These are phyloP conservation scores for Vitis hybrid DNA, from an alignment of 177 flowering plant species.

Conservation along the genomic window DNA sequence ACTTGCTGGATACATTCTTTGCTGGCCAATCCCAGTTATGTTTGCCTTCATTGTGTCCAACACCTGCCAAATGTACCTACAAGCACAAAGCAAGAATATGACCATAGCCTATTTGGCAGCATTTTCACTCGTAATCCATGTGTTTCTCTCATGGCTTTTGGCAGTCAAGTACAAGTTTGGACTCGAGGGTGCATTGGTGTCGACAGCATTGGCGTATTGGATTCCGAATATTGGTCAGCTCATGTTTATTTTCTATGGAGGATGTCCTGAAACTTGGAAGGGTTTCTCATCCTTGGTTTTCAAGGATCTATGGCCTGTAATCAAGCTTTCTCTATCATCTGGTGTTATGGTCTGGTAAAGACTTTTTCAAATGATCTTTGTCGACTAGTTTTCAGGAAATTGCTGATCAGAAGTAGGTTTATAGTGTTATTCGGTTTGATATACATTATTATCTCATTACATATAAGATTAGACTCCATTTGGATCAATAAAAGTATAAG, in stretches of 20 bases:
- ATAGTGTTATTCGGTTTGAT: too few relatives aligned
- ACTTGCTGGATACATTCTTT: slow-evolving; percentile 31
- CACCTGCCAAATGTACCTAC: slow-evolving; percentile 59
- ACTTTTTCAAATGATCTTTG: too few relatives aligned
- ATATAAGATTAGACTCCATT: too few relatives aligned
- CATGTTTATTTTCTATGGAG: slow-evolving; percentile 34
- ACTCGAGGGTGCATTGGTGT: slow-evolving; percentile 42
- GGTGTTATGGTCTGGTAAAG: slow-evolving; percentile 60
- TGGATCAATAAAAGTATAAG: too few relatives aligned
- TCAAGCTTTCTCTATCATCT: too few relatives aligned
- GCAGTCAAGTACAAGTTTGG: slow-evolving; percentile 37
- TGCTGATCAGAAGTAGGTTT: too few relatives aligned
- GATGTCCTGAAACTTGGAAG: slow-evolving; percentile 65
- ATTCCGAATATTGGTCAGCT: slow-evolving; percentile 48
- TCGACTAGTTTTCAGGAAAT: too few relatives aligned
- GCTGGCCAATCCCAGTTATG: slow-evolving; percentile 39
- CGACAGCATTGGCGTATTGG: slow-evolving; percentile 48
- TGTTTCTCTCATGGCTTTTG: slow-evolving; percentile 53
- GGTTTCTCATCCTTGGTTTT: slow-evolving; percentile 61
- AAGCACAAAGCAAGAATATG: slow-evolving; percentile 60
- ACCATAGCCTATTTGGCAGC: slow-evolving; percentile 48
- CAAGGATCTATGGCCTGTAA: slow-evolving; percentile 49
- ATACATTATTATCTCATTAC: too few relatives aligned
- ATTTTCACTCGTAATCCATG: slow-evolving; percentile 32
- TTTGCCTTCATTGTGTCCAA: slow-evolving; percentile 37